Conservation (phyloP, 1,139 yeast genomes). For the Taphrina pruni region DNA sequence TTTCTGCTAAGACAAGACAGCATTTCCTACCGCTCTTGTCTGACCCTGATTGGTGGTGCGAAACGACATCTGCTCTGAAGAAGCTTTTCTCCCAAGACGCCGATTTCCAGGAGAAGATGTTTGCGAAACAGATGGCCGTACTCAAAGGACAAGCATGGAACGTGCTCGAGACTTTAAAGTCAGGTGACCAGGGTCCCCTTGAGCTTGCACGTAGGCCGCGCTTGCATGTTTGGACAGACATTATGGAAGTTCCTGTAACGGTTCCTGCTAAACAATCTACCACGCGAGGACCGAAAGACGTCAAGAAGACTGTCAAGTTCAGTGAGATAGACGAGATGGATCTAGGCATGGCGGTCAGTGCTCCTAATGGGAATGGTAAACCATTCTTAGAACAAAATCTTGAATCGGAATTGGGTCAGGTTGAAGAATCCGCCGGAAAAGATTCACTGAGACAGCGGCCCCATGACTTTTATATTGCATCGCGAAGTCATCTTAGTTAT, state of each 20-base stretch:
- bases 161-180: slow-evolving; percentile 68
- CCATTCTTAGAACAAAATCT: background rate
- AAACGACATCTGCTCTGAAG: slow-evolving; percentile 58
- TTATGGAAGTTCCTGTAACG: slow-evolving; percentile 63
- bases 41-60: slow-evolving; percentile 75
- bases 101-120: slow-evolving; percentile 70
- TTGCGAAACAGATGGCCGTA: slow-evolving; percentile 72
- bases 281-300: slow-evolving; percentile 53
- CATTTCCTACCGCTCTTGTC: slow-evolving; percentile 68
- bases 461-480: slow-evolving; percentile 15
- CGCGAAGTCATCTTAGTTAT: slow-evolving; percentile 18
- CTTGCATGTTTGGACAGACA: slow-evolving; percentile 44
- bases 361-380: slow-evolving; percentile 20
- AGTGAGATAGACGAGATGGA: slow-evolving; percentile 30
- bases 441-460: slow-evolving; percentile 1
- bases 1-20: slow-evolving; percentile 61
- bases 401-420: background rate
- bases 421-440: background rate
- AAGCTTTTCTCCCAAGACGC: slow-evolving; percentile 62
- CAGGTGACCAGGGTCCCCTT: slow-evolving; percentile 67
- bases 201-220: slow-evolving; percentile 54
- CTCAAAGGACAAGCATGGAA: slow-evolving; percentile 81
- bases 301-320: slow-evolving; percentile 45
- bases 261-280: slow-evolving; percentile 50
- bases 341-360: slow-evolving; percentile 29